A percentile compares a stretch with the other conserved stretches of the same genome.
Conservation (phyloP, 345 rosid species). For the Heritiera littoralis region DNA sequence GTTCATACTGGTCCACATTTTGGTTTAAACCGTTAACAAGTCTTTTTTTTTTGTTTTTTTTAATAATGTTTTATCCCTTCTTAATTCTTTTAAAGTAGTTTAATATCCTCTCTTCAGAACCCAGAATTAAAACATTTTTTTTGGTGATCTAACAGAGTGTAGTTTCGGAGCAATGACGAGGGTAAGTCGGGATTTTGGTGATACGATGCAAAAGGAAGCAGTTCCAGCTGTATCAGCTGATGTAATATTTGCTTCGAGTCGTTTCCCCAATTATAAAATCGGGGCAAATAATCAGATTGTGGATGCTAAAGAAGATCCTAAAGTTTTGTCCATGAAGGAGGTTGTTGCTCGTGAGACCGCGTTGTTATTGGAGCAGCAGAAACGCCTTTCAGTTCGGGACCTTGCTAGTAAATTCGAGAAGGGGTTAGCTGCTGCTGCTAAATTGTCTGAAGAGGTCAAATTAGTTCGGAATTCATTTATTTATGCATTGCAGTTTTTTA, state of each 20-base stretch:
- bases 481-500: background rate
- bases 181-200: constrained; percentile 64
- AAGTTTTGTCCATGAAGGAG: constrained; percentile 85
- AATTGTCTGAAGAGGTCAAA: constrained; percentile 87
- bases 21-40: constrained; percentile 22
- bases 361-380: constrained; percentile 84
- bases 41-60: background rate
- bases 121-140: background rate
- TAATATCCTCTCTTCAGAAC: background rate
- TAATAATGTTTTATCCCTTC: constrained; percentile 10
- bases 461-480: constrained; percentile 14
- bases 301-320: constrained; percentile 71
- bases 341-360: constrained; percentile 93
- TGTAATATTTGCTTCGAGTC: constrained; percentile 77
- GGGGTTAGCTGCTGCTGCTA: constrained; percentile 93
- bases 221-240: constrained; percentile 78
- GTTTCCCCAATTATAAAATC: constrained; percentile 80
- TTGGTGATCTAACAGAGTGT: constrained; percentile 27
- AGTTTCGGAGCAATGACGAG: constrained; percentile 57
- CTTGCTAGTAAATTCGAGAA: constrained; percentile 89
- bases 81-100: constrained; percentile 21
- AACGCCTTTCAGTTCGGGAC: constrained; percentile 93
- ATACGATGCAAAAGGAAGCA: constrained; percentile 63
- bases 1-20: constrained; percentile 24
- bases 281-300: constrained; percentile 78